Evolutionary conservation across 768 basidiomycete genomes (phyloP).

Genomic region (Plicaturopsis crispa): DNA sequence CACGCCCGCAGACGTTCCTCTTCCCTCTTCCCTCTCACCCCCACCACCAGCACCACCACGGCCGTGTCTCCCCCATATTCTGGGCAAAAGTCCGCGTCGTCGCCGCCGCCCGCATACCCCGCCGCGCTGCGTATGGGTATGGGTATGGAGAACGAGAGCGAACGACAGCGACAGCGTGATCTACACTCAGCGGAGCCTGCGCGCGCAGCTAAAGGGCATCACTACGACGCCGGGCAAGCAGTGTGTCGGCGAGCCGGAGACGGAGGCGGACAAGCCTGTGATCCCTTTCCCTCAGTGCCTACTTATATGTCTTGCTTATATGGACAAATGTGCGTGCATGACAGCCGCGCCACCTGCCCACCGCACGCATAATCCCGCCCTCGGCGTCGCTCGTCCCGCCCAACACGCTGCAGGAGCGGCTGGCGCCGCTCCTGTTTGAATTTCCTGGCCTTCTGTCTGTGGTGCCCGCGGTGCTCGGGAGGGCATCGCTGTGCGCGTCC

Average conservation of each 20-base stretch:
- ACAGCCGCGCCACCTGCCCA: slow-evolving; percentile 62
- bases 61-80: no score
- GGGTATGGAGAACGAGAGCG: no score
- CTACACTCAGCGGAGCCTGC: slow-evolving; percentile 22
- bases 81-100: no score
- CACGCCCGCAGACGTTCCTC: no score
- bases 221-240: slow-evolving; percentile 52
- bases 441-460: slow-evolving; percentile 62
- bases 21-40: no score
- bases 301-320: no score
- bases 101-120: no score
- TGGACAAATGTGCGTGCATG: no score
- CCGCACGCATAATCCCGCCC: slow-evolving; percentile 48
- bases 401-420: slow-evolving; percentile 31
- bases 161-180: slow-evolving; percentile 25
- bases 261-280: slow-evolving; percentile 71
- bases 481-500: no score
- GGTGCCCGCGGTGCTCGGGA: slow-evolving; percentile 67
- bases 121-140: no score
- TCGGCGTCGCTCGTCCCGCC: slow-evolving; percentile 45
- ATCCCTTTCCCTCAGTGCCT: slow-evolving; percentile 23
- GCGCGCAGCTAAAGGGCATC: slow-evolving; percentile 37
- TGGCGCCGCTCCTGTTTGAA: slow-evolving; percentile 61
- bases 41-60: no score
- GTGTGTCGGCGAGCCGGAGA: slow-evolving; percentile 74